phyloP scores from a whole-genome alignment of 768 basidiomycete species.

The Saitozyma sp. region DNA sequence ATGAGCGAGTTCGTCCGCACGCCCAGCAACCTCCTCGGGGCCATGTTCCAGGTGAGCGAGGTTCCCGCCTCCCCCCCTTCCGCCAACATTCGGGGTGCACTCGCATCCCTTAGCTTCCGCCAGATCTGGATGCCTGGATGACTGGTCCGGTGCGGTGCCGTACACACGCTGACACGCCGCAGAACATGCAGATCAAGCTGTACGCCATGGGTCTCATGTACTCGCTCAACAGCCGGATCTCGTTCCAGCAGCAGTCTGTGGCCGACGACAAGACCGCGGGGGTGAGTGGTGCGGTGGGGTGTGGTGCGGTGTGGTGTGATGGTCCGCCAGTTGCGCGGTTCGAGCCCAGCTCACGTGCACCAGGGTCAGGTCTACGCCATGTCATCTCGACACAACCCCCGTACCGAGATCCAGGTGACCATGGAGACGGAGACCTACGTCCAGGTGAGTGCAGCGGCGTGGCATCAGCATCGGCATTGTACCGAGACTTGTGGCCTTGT shows the following conservation, averaged over 20 bases:
- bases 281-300: constrained; percentile 7
- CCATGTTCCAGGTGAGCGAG: constrained; percentile 2
- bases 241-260: constrained; percentile 4
- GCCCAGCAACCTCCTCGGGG: constrained; percentile 21
- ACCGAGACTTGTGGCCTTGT: no score
- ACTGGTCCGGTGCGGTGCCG: no score
- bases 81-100: no score
- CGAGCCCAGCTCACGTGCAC: neutral
- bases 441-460: constrained; percentile 23
- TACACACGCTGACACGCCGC: neutral
- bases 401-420: constrained; percentile 22
- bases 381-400: constrained; percentile 11
- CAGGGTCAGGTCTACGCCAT: constrained; percentile 23
- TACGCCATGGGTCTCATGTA: constrained; percentile 26
- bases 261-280: neutral
- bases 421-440: constrained; percentile 27
- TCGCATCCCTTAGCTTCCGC: no score
- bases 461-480: neutral
- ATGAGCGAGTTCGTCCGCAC: constrained; percentile 27
- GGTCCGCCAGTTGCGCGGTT: no score
- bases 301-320: neutral
- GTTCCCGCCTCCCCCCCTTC: no score
- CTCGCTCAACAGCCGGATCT: constrained; percentile 21
- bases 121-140: no score
- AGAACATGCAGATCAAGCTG: constrained; percentile 23